These are phyloP conservation scores for Luvunga scandens DNA, from an alignment of 345 rosid genomes.

Conservation along the genomic window DNA sequence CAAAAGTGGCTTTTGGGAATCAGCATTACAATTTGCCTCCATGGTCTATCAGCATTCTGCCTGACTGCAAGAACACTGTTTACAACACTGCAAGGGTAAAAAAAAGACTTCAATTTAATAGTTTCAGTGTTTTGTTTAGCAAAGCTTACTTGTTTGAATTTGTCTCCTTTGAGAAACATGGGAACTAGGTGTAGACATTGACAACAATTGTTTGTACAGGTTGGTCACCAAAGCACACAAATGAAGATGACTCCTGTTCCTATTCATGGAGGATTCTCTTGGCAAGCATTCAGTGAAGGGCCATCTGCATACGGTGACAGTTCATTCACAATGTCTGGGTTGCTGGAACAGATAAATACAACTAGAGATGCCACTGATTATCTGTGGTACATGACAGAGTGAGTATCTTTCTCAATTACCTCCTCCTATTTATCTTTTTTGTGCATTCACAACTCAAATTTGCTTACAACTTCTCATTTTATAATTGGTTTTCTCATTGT, in stretches of 20 bases:
- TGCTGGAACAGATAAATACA: conserved; percentile 94
- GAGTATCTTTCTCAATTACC: conserved; percentile 33
- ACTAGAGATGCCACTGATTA: conserved; percentile 89
- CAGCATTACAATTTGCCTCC: conserved; percentile 94
- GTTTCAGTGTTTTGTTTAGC: background rate
- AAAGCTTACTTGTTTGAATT: background rate
- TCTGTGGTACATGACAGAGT: conserved; percentile 99
- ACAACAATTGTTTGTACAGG: conserved; percentile 33
- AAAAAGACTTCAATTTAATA: conserved; percentile 5
- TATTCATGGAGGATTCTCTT: conserved; percentile 78
- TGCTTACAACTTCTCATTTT: background rate
- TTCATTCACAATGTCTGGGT: conserved; percentile 74
- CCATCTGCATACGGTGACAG: conserved; percentile 59
- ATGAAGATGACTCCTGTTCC: conserved; percentile 90
- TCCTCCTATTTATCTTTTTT: background rate
- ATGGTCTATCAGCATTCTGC: conserved; percentile 98
- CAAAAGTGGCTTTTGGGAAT: conserved; percentile 70
- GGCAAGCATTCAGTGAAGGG: conserved; percentile 90
- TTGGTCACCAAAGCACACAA: conserved; percentile 81
- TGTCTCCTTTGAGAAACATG: background rate
- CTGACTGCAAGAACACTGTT: conserved; percentile 96
- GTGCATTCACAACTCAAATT: background rate
- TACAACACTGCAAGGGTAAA: conserved; percentile 98
- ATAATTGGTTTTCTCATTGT: background rate
- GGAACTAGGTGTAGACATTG: background rate